Conservation (phyloP, 108 stramenopile species). For the Stephanodiscus minutulus region DNA sequence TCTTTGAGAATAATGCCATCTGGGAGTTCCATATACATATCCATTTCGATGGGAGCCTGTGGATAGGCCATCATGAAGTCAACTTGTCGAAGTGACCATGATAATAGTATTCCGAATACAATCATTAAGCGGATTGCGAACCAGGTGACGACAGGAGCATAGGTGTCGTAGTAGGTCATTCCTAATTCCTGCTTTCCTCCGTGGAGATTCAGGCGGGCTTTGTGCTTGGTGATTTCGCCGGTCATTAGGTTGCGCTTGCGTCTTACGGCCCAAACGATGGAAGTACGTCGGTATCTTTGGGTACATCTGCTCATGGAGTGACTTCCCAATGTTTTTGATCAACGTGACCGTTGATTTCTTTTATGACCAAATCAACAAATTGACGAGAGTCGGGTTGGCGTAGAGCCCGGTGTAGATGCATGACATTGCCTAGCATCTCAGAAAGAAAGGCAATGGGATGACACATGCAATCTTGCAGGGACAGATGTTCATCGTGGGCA, state of each 20-base stretch:
- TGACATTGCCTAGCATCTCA: slow-evolving; percentile 34
- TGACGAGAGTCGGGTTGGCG: slow-evolving; percentile 21
- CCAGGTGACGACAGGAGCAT: slow-evolving; percentile 27
- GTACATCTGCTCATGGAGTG: not conserved
- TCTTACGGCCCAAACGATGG: slow-evolving; percentile 41
- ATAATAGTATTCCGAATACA: slow-evolving; percentile 1
- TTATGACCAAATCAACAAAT: slow-evolving; percentile 21
- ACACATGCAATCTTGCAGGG: slow-evolving; percentile 16
- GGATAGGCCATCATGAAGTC: slow-evolving; percentile 16
- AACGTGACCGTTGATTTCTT: slow-evolving; percentile 31
- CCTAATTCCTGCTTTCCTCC: slow-evolving; percentile 12
- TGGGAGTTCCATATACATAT: slow-evolving; percentile 38
- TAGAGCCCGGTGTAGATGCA: slow-evolving; percentile 43
- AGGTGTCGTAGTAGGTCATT: slow-evolving; percentile 20
- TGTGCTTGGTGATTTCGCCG: slow-evolving; percentile 25
- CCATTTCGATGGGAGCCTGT: slow-evolving; percentile 23
- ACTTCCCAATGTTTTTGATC: slow-evolving; percentile 15
- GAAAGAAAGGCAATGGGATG: slow-evolving; percentile 26
- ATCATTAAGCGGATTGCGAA: slow-evolving; percentile 19
- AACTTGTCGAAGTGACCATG: not conserved
- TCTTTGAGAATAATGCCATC: slow-evolving; percentile 5
- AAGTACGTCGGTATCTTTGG: slow-evolving; percentile 8
- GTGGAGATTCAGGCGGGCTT: slow-evolving; percentile 33
- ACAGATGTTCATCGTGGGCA: slow-evolving; percentile 8
- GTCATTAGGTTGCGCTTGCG: slow-evolving; percentile 33